Evolutionary conservation across 768 basidiomycete genomes (phyloP), one percentile per base, ranked within the genome.

Genomic region (Panellus pusillus): DNA sequence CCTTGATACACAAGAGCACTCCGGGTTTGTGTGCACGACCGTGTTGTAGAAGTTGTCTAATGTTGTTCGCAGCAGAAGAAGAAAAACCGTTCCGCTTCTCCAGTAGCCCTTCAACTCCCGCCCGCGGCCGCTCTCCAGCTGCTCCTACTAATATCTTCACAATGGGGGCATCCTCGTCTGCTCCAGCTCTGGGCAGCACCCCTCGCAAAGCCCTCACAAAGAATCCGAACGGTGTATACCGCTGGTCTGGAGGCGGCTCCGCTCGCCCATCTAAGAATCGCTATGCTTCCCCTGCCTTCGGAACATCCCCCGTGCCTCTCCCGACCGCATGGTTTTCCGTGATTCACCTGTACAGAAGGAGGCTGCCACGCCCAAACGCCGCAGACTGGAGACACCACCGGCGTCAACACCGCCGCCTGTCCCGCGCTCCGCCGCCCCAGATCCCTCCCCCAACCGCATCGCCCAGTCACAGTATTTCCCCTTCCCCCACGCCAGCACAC

Each of bases 221-320:
- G 64, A 92, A 92, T 62, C 89, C 89, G 0, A 92, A 91, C 64
- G 89, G 89, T 18, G 64, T 71, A 31, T 87, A 87, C 68, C 76
- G 77, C 44, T 90, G 86, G 85, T 79, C 84, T 59, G 90, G 89
- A n/a, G 85, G 74, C 29, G 88, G 89, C 39, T 89, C 86, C 61
- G 82, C 89, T 75, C 17, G 49, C 62, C 19, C 73, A 66, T 35
- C 64, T 69, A 48, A 79, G 80, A 90, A 88, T 66, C 83, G 87
- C 39, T 88, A 83, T 64, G 78, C 81, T 47, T 89, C 88, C 9
- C 87, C 89, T 42, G 85, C 83, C 4, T 90, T 91, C 63, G 81
- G 84, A 4, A 44, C 59, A 1, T 74, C 83, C 73, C 81, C 12
- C 70, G 79, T 15, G 62, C 75, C 40, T 72, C 78, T 31, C 67